Evolutionary conservation across 208 protist genomes (phyloP).

Genomic region (Lotmaria passim): DNA sequence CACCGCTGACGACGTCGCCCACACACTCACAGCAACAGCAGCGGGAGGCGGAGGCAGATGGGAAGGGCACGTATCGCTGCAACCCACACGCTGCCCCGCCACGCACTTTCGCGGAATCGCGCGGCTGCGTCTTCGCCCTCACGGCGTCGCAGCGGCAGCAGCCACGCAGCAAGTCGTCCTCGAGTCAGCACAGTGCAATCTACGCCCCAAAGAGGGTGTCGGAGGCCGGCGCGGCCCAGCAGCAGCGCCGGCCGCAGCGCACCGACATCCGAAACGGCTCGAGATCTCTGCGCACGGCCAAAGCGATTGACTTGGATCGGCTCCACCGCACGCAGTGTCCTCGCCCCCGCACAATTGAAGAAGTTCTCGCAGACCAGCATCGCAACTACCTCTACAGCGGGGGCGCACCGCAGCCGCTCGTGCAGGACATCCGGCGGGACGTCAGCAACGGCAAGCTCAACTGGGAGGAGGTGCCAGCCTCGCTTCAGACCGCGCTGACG

Average conservation of each 20-base stretch:
- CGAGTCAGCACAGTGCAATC: neutral
- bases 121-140: conserved; percentile 22
- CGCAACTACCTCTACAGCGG: conserved; percentile 20
- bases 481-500: conserved; percentile 42
- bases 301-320: conserved; percentile 42
- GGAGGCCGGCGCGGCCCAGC: conserved; percentile 10
- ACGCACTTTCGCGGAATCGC: conserved; percentile 32
- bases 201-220: neutral
- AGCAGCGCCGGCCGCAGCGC: conserved; percentile 22
- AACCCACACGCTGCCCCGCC: conserved; percentile 27
- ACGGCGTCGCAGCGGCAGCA: conserved; percentile 32
- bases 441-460: conserved; percentile 56
- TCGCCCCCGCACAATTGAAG: conserved; percentile 64
- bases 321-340: conserved; percentile 62
- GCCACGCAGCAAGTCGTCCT: neutral
- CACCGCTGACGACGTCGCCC: conserved; percentile 11
- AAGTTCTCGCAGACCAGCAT: conserved; percentile 64
- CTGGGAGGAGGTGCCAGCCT: conserved; percentile 57
- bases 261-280: conserved; percentile 41
- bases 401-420: conserved; percentile 16
- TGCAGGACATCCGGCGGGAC: conserved; percentile 48
- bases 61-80: neutral
- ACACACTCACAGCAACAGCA: neutral
- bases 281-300: conserved; percentile 56
- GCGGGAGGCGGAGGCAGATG: neutral